Evolutionary conservation across 2,329 filamentous ascomycete genomes (phyloP).

Genomic region (Cladophialophora chaetospira): DNA sequence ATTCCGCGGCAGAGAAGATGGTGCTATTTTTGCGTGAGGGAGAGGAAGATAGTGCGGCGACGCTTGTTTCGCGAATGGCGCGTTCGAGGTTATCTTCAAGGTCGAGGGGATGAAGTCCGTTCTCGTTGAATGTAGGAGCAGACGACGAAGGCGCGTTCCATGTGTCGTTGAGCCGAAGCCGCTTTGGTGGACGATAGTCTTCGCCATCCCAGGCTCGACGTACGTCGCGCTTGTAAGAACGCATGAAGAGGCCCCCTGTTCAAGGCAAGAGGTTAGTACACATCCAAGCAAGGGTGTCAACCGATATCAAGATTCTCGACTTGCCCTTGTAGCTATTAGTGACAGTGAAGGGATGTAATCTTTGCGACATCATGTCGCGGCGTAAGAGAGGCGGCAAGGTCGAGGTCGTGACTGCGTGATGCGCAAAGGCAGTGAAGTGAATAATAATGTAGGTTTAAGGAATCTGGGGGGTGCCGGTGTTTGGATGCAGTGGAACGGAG

Average conservation of each 20-base stretch:
- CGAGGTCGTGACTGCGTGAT: neutral
- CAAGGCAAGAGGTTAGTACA: constrained; percentile 12
- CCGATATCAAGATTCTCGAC: constrained; percentile 9
- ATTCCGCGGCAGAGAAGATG: constrained; percentile 44
- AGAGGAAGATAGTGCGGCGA: constrained; percentile 46
- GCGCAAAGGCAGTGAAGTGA: neutral
- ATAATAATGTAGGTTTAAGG: constrained; percentile 2
- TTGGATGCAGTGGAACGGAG: constrained; percentile 26
- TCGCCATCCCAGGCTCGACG: constrained; percentile 53
- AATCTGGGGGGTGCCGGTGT: constrained; percentile 15
- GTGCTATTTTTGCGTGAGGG: constrained; percentile 51
- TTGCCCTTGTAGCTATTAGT: constrained; percentile 54
- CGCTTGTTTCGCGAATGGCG: constrained; percentile 52
- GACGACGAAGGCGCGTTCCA: constrained; percentile 29
- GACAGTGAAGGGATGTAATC: constrained; percentile 48
- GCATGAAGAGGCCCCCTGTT: constrained; percentile 52
- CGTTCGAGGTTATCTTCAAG: constrained; percentile 50
- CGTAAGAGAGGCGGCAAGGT: constrained; percentile 2
- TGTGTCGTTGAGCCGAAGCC: constrained; percentile 45
- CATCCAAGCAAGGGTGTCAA: constrained; percentile 10
- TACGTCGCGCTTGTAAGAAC: constrained; percentile 51
- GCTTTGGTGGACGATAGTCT: constrained; percentile 46
- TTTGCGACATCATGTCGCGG: constrained; percentile 31
- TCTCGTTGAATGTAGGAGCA: constrained; percentile 33
- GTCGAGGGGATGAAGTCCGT: constrained; percentile 35